phyloP scores from a whole-genome alignment of 129 eudicot genomes.

The Deinandra increscens region DNA sequence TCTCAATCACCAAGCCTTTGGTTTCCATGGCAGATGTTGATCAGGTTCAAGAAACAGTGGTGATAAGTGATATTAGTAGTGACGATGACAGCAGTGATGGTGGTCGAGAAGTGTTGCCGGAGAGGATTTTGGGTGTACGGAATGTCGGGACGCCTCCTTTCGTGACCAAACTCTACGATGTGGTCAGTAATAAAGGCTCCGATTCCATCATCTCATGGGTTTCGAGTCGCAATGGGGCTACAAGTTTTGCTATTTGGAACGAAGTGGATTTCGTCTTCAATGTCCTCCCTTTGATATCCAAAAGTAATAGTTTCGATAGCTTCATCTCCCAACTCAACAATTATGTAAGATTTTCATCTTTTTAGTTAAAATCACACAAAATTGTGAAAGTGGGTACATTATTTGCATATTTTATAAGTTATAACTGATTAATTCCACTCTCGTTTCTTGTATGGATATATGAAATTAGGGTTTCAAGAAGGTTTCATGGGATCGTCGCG shows the following conservation, averaged over 20 bases:
- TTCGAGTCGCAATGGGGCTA: neutral
- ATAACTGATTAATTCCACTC: neutral
- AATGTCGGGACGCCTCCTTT: conserved; percentile 15
- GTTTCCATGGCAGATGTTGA: conserved; percentile 16
- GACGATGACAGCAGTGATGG: neutral
- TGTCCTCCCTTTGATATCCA: conserved; percentile 26
- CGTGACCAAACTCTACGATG: conserved; percentile 23
- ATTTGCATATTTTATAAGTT: no score
- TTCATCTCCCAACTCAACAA: conserved; percentile 26
- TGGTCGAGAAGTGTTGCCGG: neutral
- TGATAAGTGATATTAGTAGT: conserved; percentile 18
- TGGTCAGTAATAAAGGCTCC: conserved; percentile 4
- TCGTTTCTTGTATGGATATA: neutral
- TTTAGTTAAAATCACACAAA: neutral
- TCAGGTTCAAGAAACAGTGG: conserved; percentile 16
- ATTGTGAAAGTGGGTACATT: no score
- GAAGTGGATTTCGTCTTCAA: conserved; percentile 12
- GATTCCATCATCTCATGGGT: conserved; percentile 31
- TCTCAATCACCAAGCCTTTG: neutral
- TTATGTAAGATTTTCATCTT: conserved; percentile 18
- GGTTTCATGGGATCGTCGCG: conserved; percentile 26
- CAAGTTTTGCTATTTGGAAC: conserved; percentile 20
- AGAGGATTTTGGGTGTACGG: conserved; percentile 15
- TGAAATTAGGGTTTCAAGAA: conserved; percentile 25
- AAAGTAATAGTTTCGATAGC: conserved; percentile 21